Evolutionary conservation across 306 rosid species (phyloP).

Genomic region (Fragaria ananassa): DNA sequence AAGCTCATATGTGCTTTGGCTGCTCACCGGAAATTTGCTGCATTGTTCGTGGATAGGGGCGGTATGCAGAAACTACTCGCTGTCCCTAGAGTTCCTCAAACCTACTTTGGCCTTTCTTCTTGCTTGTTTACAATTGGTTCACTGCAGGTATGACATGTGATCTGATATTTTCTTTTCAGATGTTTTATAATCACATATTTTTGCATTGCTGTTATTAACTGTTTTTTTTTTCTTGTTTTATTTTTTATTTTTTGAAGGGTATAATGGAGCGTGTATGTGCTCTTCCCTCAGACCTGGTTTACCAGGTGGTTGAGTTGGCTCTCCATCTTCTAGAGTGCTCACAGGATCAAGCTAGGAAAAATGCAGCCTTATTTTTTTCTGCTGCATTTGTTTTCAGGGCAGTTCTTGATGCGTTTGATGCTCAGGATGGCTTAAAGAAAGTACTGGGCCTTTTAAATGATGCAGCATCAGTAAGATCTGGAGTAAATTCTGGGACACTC

Average conservation of each 20-base stretch:
- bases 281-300: conserved; percentile 74
- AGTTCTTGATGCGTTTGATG: conserved; percentile 92
- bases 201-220: background rate
- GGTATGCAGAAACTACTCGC: conserved; percentile 95
- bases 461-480: conserved; percentile 87
- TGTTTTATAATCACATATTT: background rate
- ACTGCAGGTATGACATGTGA: conserved; percentile 61
- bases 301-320: conserved; percentile 83
- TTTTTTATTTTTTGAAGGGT: conserved; percentile 46
- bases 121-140: conserved; percentile 92
- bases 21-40: conserved; percentile 96
- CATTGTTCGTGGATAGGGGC: conserved; percentile 91
- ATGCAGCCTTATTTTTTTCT: conserved; percentile 81
- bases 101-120: conserved; percentile 84
- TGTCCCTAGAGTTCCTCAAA: conserved; percentile 80
- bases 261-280: conserved; percentile 99
- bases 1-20: conserved; percentile 94
- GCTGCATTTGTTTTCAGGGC: conserved; percentile 98
- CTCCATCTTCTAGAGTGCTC: conserved; percentile 87
- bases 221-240: background rate
- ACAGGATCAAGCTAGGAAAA: conserved; percentile 91
- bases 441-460: conserved; percentile 76
- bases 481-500: conserved; percentile 75
- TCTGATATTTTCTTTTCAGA: conserved; percentile 3
- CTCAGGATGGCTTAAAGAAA: conserved; percentile 84